Evolutionary conservation across 805 yeast genomes (phyloP), one percentile per base, ranked within the genome.

Genomic region (Pichia gijzeniarum): DNA sequence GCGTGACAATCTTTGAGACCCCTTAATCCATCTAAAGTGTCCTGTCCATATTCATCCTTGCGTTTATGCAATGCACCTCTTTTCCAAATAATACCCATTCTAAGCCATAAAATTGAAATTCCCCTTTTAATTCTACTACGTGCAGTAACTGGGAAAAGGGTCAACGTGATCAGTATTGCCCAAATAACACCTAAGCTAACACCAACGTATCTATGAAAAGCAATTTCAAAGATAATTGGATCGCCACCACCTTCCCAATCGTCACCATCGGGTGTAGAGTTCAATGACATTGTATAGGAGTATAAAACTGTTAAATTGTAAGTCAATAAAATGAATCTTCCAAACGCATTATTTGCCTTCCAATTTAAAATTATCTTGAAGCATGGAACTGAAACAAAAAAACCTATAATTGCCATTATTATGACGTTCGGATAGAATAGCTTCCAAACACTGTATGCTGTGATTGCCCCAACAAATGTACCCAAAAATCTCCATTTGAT

Each of bases 31-130:
- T 67, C 58, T 10, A 73, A 55, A 21, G 44, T 39, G 35, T 52
- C 42, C 18, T 60, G 62, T 4, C 48, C 44, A 44, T 61, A 48
- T 31, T 50, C 55, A 14, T 55, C 61, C 31, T 62, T 58, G n/a
- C 60, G 63, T 42, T 67, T 73, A 16, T 71, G 74, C 49, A 86
- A 63, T 1, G 90, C 88, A 52, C 85, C 91, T 40, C 80, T 68
- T 53, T 81, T 82, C 95, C 95, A 86, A 8, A 80, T 72, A 19
- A 87, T 72, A 1, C 95, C 95, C 73, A 86, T 72, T 37, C 89
- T 68, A 35, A 87, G 66, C 95, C 95, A 87, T 19, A 85, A 67
- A 2, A 80, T 65, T 0, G 87, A 76, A 19, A 86, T 58, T 0
- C 87, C 86, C 22, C 71, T 69, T 48, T 85, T 78, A 48, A 86